These are phyloP conservation scores for Pseudoneurospora amorphoporcata DNA, from an alignment of 495 filamentous ascomycete species.

Conservation along the genomic window DNA sequence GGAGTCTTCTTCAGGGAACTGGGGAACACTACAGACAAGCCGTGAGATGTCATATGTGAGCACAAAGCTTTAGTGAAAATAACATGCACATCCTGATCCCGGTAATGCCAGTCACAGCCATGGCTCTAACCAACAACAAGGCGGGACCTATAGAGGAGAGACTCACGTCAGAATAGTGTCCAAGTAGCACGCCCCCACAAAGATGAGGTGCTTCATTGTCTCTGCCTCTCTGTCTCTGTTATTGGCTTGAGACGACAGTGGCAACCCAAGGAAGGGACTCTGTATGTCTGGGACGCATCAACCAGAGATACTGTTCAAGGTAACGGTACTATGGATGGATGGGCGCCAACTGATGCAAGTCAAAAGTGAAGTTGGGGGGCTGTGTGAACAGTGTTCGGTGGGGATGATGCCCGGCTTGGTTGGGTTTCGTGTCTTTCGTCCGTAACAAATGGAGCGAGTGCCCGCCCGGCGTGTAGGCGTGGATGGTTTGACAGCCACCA, in stretches of 20 bases:
- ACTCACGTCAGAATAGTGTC: constrained; percentile 59
- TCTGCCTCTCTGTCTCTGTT: neutral
- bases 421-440: neutral
- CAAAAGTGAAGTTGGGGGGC: neutral
- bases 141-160: neutral
- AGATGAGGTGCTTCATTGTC: constrained; percentile 41
- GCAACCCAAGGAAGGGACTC: neutral
- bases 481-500: neutral
- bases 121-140: neutral
- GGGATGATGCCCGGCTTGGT: neutral
- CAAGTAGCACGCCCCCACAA: constrained; percentile 55
- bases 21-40: constrained; percentile 41
- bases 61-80: constrained; percentile 6
- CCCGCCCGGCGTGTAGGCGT: neutral
- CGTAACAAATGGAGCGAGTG: neutral
- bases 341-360: neutral
- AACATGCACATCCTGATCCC: neutral
- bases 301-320: neutral
- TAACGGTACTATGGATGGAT: neutral
- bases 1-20: constrained; percentile 59
- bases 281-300: neutral
- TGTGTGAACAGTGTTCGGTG: neutral
- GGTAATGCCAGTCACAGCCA: neutral
- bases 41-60: constrained; percentile 10
- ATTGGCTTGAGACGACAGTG: neutral